Base-by-base conservation (phyloP, 331 rosid genomes). In the Prunus yedoensis region DNA sequence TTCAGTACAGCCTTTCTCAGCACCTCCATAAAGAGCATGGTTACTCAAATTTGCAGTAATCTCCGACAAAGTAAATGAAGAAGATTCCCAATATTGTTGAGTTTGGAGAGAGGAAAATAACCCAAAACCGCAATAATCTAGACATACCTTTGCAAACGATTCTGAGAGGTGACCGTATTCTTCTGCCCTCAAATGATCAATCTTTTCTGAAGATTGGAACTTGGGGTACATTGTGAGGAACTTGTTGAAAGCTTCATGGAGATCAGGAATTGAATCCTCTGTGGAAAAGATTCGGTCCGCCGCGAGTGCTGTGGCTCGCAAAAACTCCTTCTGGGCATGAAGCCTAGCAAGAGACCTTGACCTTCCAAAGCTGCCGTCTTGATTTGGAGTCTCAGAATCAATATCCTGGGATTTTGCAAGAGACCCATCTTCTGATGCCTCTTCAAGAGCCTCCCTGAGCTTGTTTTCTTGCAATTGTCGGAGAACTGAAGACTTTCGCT, bases 141-240 rank as follows among this genome's bases (percentile, higher is more conserved):
- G 87, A 73, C 87, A 86, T 74, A 80, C 89, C 89, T 75, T 86
- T 3, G 87, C 72, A 68, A 71, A 80, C 23, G 85, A 28, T 28
- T 86, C 89, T 2, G 79, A 67, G 21, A 86, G 83, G 49, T 83
- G 87, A 66, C 18, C 68, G 52, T 83, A 86, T 67, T 86, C 87
- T 9, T 80, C 85, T n/a, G 83, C 73, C 76, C 89, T 80, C 74
- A 86, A 63, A 60, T 83, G 84, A n/a, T 86, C 89, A 43, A 83
- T 80, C 83, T 83, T 78, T 32, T 83, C 83, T 0, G 89, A 65
- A 25, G 82, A 77, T 20, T 86, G 81, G 49, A 80, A 86, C 47
- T 83, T 83, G 2, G 89, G 89, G 77, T 86, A 86, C 89, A 86
- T 86, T 35, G 85, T 79, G 75, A 86, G 87, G 83, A 86, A 86